Evolutionary conservation across 78 protist species (phyloP).

Genomic region (Dictyostelium intermedium): DNA sequence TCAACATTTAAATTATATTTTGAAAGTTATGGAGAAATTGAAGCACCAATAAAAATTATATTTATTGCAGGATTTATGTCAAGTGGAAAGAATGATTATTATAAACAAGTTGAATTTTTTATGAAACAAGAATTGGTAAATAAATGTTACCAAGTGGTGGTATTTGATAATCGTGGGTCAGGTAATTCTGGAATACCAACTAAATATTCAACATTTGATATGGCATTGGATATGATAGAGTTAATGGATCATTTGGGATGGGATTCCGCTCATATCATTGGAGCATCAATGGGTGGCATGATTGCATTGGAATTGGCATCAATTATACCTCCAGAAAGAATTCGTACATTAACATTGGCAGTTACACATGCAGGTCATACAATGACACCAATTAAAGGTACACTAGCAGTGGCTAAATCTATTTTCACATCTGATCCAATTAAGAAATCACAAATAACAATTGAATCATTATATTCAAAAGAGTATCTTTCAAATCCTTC

Average conservation of each 20-base stretch:
- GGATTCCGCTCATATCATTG: slow-evolving; percentile 27
- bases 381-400: not conserved
- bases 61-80: slow-evolving; percentile 49
- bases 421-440: not conserved
- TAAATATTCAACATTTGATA: not conserved
- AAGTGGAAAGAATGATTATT: not conserved
- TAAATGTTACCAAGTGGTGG: slow-evolving; percentile 1
- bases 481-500: not conserved
- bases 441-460: not conserved
- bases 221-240: slow-evolving; percentile 67
- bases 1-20: slow-evolving; percentile 11
- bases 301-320: slow-evolving; percentile 51
- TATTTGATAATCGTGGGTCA: slow-evolving; percentile 71
- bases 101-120: slow-evolving; percentile 22
- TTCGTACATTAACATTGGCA: slow-evolving; percentile 24
- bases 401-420: not conserved
- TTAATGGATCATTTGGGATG: slow-evolving; percentile 65
- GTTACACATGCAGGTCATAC: slow-evolving; percentile 53
- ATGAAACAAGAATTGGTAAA: not conserved
- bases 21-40: slow-evolving; percentile 21
- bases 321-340: not conserved
- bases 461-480: slow-evolving; percentile 20
- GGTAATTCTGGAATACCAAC: slow-evolving; percentile 29
- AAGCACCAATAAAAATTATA: not conserved
- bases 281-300: slow-evolving; percentile 83